A percentile compares a stretch with the other conserved stretches of the same genome.
Evolutionary conservation across 345 rosid genomes (phyloP).

Genomic region (Rhodomyrtus tomentosa): DNA sequence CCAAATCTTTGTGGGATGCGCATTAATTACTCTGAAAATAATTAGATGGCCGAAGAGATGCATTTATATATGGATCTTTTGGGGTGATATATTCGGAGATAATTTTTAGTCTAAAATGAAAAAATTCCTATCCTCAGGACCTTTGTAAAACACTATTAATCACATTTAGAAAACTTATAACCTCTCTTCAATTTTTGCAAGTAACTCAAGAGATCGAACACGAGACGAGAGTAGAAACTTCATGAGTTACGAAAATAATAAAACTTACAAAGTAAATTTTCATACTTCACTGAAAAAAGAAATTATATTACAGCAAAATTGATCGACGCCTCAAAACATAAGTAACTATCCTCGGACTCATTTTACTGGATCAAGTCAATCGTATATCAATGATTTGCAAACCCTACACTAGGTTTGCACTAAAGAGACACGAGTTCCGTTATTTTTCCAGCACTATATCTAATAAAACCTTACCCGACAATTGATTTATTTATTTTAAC

Average conservation of each 20-base stretch:
- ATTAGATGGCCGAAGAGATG: neutral
- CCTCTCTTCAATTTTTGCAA: neutral
- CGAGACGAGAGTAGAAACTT: neutral
- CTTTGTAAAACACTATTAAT: neutral
- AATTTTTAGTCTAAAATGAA: neutral
- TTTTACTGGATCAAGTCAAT: neutral
- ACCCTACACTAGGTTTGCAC: too few relatives aligned
- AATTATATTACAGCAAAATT: too few relatives aligned
- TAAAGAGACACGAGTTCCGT: too few relatives aligned
- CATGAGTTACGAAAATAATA: neutral
- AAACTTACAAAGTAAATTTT: neutral
- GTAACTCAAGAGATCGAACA: neutral
- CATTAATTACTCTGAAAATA: neutral
- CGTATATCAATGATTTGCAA: neutral
- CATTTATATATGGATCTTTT: neutral
- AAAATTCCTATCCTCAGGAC: neutral
- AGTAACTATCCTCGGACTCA: too few relatives aligned
- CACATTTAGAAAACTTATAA: neutral
- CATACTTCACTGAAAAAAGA: neutral
- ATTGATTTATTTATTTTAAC: too few relatives aligned
- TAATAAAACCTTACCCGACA: too few relatives aligned
- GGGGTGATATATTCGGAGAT: neutral
- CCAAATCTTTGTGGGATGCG: neutral
- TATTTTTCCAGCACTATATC: too few relatives aligned
- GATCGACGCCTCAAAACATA: too few relatives aligned